Base-by-base conservation (phyloP, 139 green algal genomes). In the Yamagishiella unicocca region DNA sequence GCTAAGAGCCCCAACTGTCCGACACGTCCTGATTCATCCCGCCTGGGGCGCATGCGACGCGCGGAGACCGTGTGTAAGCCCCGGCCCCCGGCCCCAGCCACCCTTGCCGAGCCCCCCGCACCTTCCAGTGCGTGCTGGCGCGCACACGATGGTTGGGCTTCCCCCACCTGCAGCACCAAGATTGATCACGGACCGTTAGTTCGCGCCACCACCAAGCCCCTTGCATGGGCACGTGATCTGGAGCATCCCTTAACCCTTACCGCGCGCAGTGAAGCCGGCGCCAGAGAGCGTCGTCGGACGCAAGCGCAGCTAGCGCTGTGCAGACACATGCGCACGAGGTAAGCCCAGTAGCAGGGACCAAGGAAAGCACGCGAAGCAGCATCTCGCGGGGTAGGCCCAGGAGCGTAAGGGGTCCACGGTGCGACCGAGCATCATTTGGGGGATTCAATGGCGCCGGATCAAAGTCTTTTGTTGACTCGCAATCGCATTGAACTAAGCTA, bases 41-140 rank as follows among this genome's bases (percentile, higher is more conserved):
- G n/a, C n/a, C n/a, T n/a, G n/a, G n/a, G n/a, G n/a, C n/a, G n/a
- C n/a, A n/a, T n/a, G n/a, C n/a, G n/a, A n/a, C n/a, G n/a, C n/a
- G n/a, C n/a, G n/a, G n/a, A n/a, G n/a, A n/a, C n/a, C n/a, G n/a
- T n/a, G n/a, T n/a, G n/a, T n/a, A n/a, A n/a, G n/a, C n/a, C n/a
- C n/a, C n/a, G n/a, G n/a, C n/a, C n/a, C n/a, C n/a, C n/a, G n/a
- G n/a, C n/a, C n/a, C n/a, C n/a, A n/a, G n/a, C n/a, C n/a, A n/a
- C n/a, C n/a, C n/a, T n/a, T n/a, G n/a, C n/a, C n/a, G n/a, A n/a
- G n/a, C n/a, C 21, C 42, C 37, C 12, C 78, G 12, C 78, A 83
- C 76, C 76, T 72, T 71, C 76, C 76, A 83, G 2, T 83, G 76
- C 38, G 22, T 37, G 76, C 27, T 83, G 25, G 31, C 76, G 4